phyloP scores from a whole-genome alignment of 2,329 filamentous ascomycete genomes.

The Exutisphaerella laricina region DNA sequence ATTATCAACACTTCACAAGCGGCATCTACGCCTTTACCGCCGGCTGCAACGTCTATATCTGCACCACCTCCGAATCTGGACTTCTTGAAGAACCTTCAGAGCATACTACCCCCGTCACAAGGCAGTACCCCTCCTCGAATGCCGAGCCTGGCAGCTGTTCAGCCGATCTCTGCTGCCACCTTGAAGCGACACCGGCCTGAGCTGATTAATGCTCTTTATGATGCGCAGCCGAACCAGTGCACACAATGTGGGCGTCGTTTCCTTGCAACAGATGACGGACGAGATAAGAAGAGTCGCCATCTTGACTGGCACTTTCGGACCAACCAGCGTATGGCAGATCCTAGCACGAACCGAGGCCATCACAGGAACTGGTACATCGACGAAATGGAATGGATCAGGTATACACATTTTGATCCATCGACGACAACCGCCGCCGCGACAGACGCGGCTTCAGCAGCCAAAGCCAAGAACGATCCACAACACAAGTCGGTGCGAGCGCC shows the following conservation, averaged over 20 bases:
- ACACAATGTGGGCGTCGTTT: slow-evolving; percentile 90
- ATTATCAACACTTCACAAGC: slow-evolving; percentile 15
- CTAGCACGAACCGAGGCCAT: slow-evolving; percentile 69
- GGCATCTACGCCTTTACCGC: slow-evolving; percentile 10
- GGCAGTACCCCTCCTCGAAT: slow-evolving; percentile 17
- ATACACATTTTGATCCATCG: slow-evolving; percentile 68
- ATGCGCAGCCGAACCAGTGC: slow-evolving; percentile 78
- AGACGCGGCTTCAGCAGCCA: slow-evolving; percentile 37
- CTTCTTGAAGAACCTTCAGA: slow-evolving; percentile 25
- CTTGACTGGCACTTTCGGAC: slow-evolving; percentile 98
- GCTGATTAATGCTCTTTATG: slow-evolving; percentile 69
- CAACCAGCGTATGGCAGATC: slow-evolving; percentile 81
- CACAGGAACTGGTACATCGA: slow-evolving; percentile 95
- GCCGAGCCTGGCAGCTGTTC: slow-evolving; percentile 12
- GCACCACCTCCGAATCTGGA: slow-evolving; percentile 19
- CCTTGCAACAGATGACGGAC: slow-evolving; percentile 67
- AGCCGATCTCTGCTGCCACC: slow-evolving; percentile 26
- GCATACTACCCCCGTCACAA: slow-evolving; percentile 23
- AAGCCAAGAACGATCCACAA: slow-evolving; percentile 51
- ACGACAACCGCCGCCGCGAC: slow-evolving; percentile 39
- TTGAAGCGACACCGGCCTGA: slow-evolving; percentile 58
- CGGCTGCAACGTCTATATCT: slow-evolving; percentile 9
- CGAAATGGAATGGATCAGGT: slow-evolving; percentile 87
- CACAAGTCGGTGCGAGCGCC: slow-evolving; percentile 77
- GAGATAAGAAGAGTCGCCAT: slow-evolving; percentile 79